Evolutionary conservation across 2,329 filamentous ascomycete genomes (phyloP).

Genomic region (Ceratocystis cacaofunesta): DNA sequence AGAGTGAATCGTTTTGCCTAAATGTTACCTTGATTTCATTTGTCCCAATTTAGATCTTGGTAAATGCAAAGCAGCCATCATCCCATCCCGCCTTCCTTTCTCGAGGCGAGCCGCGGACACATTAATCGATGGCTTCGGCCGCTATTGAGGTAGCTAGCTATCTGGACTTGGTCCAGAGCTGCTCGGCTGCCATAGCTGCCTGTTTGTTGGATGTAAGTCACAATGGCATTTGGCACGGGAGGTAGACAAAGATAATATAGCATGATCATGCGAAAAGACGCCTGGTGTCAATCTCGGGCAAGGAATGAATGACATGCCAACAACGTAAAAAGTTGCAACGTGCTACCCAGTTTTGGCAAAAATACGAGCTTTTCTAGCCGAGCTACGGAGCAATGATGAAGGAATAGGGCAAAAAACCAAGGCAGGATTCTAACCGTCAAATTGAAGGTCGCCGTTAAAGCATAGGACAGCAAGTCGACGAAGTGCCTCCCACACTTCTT

Average conservation of each 20-base stretch:
- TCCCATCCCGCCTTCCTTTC: neutral
- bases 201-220: too few relatives aligned
- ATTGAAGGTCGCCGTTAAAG: neutral
- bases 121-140: neutral
- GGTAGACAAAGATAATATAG: neutral
- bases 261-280: neutral
- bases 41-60: neutral
- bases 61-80: neutral
- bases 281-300: neutral
- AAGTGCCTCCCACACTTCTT: neutral
- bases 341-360: neutral
- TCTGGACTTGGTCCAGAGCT: neutral
- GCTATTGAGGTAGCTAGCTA: neutral
- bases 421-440: neutral
- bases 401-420: neutral
- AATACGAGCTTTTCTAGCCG: neutral
- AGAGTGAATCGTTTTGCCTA: neutral
- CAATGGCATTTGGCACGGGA: neutral
- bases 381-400: too few relatives aligned
- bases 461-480: neutral
- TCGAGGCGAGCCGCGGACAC: neutral
- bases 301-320: neutral
- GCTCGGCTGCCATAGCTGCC: neutral
- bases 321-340: neutral
- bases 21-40: neutral